Conservation (phyloP, 176 grass and related monocot genomes). For the Zea luxurians region DNA sequence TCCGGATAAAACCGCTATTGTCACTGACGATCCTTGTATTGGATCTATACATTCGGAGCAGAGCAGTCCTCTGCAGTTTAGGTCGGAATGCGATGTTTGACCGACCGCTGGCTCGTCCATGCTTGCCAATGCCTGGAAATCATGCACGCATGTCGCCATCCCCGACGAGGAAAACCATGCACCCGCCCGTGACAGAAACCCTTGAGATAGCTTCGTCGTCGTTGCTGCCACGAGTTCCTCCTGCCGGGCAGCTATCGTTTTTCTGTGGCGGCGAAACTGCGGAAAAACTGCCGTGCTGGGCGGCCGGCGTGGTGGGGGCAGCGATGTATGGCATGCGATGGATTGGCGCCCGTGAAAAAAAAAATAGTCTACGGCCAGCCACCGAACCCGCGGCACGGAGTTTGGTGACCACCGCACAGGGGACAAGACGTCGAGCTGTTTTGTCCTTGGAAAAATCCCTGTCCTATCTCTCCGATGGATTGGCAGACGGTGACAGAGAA, state of each 20-base stretch:
- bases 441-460: neutral
- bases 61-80: neutral
- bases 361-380: neutral
- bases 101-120: slow-evolving; percentile 5
- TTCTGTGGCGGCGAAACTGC: neutral
- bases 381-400: neutral
- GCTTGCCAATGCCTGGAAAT: neutral
- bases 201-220: no score
- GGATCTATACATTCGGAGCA: neutral
- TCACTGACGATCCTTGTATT: no score
- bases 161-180: neutral
- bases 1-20: no score
- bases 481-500: neutral
- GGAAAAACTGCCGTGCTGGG: neutral
- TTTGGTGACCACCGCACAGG: no score
- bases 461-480: neutral
- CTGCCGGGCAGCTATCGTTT: neutral
- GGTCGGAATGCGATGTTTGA: slow-evolving; percentile 21
- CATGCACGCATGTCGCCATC: neutral
- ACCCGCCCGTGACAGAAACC: no score
- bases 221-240: neutral
- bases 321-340: slow-evolving; percentile 16
- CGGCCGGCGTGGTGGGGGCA: neutral
- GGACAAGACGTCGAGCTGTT: neutral
- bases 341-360: slow-evolving; percentile 6